These are phyloP conservation scores for Saccharum hybrid DNA, from an alignment of 202 grass and related monocot species.

Conservation along the genomic window DNA sequence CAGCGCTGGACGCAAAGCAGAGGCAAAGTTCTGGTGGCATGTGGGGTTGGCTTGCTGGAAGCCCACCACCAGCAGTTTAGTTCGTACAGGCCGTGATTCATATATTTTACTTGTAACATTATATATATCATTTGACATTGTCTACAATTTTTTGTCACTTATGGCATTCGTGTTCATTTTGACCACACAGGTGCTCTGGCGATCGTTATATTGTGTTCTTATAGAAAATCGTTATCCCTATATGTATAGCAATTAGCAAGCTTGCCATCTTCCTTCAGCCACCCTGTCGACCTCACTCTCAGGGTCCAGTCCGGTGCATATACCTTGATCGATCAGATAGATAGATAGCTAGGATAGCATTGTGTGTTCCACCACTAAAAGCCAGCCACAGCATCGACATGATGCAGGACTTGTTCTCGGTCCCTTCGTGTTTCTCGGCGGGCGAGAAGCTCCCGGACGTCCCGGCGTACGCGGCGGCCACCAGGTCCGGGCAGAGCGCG, in stretches of 20 bases:
- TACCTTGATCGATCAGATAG: background rate
- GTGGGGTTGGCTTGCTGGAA: slow-evolving; percentile 94
- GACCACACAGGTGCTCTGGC: slow-evolving; percentile 18
- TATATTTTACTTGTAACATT: slow-evolving; percentile 58
- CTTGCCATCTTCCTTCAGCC: slow-evolving; percentile 11
- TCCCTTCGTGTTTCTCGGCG: slow-evolving; percentile 80
- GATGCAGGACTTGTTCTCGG: slow-evolving; percentile 81
- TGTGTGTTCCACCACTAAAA: background rate
- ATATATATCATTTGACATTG: slow-evolving; percentile 5
- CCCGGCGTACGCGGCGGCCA: slow-evolving; percentile 19
- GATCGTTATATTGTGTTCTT: background rate
- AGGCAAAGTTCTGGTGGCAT: slow-evolving; percentile 77
- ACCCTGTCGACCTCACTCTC: background rate
- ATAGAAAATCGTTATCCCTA: slow-evolving; percentile 25
- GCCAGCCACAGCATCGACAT: slow-evolving; percentile 19
- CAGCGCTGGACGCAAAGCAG: slow-evolving; percentile 69
- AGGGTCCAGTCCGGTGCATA: background rate
- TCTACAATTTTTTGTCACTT: background rate
- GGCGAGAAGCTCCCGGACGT: slow-evolving; percentile 58
- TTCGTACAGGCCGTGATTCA: slow-evolving; percentile 55
- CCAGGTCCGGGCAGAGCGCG: slow-evolving; percentile 63
- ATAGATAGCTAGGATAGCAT: background rate
- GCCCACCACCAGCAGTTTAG: slow-evolving; percentile 45
- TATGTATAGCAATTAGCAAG: slow-evolving; percentile 45
- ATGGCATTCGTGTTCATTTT: slow-evolving; percentile 48